Evolutionary conservation across 2,329 filamentous ascomycete genomes (phyloP).

Genomic region (Aureobasidium subglaciale): DNA sequence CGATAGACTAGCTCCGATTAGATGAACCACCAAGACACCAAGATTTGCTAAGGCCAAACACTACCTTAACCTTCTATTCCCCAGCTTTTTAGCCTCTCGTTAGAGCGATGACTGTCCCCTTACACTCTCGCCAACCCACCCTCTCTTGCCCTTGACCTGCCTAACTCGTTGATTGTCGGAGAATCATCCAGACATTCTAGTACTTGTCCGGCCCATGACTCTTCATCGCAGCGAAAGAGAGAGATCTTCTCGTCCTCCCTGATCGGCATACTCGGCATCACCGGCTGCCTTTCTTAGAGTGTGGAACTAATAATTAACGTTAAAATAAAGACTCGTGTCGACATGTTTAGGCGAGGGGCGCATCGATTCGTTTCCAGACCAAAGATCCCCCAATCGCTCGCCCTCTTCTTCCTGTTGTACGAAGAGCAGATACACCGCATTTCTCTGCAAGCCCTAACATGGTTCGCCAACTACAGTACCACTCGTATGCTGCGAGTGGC

Average conservation of each 20-base stretch:
- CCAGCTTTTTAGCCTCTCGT: neutral
- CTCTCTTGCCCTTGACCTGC: no score
- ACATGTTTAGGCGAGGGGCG: neutral
- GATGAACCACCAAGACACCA: conserved; percentile 5
- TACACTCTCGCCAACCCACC: no score
- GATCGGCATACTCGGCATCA: neutral
- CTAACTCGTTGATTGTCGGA: neutral
- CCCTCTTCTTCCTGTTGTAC: neutral
- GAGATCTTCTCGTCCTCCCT: neutral
- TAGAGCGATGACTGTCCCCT: neutral
- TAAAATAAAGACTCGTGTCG: conserved; percentile 1
- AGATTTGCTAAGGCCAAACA: conserved; percentile 1
- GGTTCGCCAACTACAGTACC: neutral
- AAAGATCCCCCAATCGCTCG: neutral
- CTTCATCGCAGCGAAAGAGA: neutral
- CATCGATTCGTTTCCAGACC: neutral
- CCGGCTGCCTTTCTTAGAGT: neutral
- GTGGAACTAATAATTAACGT: conserved; percentile 6
- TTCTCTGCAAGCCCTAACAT: neutral
- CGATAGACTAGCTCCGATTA: neutral
- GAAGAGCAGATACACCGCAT: neutral
- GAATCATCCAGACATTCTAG: no score
- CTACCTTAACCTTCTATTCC: neutral
- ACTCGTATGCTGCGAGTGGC: neutral
- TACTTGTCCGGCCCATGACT: neutral